These are phyloP conservation scores for Trichoderma sp. DNA, from an alignment of 2,329 filamentous ascomycete species.

Conservation along the genomic window DNA sequence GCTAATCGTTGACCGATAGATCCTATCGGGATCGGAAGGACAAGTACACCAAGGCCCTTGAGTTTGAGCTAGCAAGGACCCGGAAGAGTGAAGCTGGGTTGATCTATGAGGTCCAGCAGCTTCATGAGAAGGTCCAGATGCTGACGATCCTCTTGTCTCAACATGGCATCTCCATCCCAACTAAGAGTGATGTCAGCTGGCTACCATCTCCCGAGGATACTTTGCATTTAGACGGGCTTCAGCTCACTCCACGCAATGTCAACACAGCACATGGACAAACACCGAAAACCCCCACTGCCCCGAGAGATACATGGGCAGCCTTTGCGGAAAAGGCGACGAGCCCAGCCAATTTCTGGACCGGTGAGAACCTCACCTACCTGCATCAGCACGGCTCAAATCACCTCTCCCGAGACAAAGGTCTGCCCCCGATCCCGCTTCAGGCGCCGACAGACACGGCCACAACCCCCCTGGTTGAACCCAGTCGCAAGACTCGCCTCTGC, in stretches of 20 bases:
- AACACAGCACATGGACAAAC: not conserved
- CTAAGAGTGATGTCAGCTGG: not conserved
- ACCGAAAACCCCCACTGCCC: not conserved
- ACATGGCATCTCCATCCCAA: conserved; percentile 28
- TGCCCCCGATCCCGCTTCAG: not conserved
- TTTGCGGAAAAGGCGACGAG: not conserved
- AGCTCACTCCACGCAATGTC: no score
- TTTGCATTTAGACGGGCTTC: no score
- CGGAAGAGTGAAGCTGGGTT: conserved; percentile 33
- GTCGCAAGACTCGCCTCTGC: conserved; percentile 27
- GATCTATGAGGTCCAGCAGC: conserved; percentile 30
- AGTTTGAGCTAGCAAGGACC: conserved; percentile 33
- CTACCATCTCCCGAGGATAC: no score
- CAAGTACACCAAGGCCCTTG: conserved; percentile 37
- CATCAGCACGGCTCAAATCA: not conserved
- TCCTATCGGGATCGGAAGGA: conserved; percentile 39
- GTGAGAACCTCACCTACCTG: not conserved
- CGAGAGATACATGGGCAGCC: not conserved
- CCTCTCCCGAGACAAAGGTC: not conserved
- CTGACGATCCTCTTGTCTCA: conserved; percentile 30
- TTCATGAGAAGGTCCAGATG: conserved; percentile 30
- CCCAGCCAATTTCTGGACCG: not conserved
- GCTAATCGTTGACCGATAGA: conserved; percentile 28
- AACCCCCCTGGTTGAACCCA: not conserved
- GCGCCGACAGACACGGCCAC: not conserved